Percentiles rank a stretch among this genome's conserved stretches.
These are phyloP conservation scores for Orbilia javanica DNA, from an alignment of 2,329 filamentous ascomycete genomes.

Conservation along the genomic window DNA sequence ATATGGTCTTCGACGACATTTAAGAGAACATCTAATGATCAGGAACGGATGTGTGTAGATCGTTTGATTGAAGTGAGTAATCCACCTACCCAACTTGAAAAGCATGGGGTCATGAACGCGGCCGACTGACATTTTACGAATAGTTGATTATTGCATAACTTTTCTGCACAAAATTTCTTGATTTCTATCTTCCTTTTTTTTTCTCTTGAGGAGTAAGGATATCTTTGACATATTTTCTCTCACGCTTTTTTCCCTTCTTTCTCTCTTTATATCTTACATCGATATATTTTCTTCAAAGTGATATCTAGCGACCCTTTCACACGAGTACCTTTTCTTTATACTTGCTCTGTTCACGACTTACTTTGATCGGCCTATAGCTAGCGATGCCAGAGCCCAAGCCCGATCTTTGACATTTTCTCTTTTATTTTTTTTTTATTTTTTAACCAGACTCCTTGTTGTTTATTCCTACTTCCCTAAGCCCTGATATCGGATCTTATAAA, in stretches of 20 bases:
- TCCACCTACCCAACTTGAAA: neutral
- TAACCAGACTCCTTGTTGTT: no score
- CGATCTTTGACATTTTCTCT: neutral
- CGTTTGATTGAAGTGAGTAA: conserved; percentile 57
- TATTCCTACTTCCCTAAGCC: no score
- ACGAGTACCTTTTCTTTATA: neutral
- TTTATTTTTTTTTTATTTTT: neutral
- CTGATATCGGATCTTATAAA: neutral
- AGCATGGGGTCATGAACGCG: neutral
- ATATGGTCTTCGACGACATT: conserved; percentile 73
- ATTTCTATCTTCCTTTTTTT: no score
- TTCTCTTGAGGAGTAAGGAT: no score
- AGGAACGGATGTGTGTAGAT: conserved; percentile 58
- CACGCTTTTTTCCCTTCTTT: neutral
- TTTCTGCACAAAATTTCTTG: neutral
- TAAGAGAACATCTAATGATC: conserved; percentile 64
- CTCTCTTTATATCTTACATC: neutral
- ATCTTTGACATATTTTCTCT: neutral
- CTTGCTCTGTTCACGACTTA: neutral
- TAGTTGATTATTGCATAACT: conserved; percentile 54
- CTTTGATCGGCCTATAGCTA: neutral
- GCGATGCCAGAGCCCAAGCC: neutral
- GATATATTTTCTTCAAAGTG: neutral
- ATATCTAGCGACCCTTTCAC: neutral
- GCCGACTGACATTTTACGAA: neutral